Percentiles rank a stretch among this genome's conserved stretches.
phyloP scores from a whole-genome alignment of 1,139 yeast genomes.

The Saccharomyces hybrid region DNA sequence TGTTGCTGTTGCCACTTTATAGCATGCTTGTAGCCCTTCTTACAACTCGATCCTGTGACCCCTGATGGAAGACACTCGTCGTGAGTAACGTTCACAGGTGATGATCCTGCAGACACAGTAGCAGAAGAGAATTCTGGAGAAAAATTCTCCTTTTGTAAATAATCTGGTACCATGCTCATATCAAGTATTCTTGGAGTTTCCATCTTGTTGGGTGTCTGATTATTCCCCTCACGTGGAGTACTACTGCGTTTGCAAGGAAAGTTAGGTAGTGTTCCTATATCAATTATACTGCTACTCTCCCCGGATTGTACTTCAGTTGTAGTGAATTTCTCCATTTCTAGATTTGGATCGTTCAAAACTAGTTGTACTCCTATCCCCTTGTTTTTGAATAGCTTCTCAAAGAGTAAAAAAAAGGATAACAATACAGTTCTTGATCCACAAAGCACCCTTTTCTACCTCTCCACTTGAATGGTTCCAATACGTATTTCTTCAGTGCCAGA shows the following conservation, averaged over 20 bases:
- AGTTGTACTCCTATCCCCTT: not conserved
- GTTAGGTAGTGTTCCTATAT: not conserved
- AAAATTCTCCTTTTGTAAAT: not conserved
- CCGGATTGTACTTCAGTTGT: not conserved
- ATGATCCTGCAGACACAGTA: conserved; percentile 20
- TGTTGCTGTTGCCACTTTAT: conserved; percentile 10
- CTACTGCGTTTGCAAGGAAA: not conserved
- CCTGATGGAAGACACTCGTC: not conserved
- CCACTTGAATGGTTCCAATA: not conserved
- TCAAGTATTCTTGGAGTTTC: not conserved
- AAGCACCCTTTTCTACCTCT: not conserved
- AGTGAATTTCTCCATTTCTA: not conserved
- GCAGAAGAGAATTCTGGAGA: not conserved
- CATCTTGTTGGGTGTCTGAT: not conserved
- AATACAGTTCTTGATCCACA: not conserved
- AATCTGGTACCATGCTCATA: not conserved
- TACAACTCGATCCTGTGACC: not conserved
- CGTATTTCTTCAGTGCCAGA: not conserved
- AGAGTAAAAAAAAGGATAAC: not conserved
- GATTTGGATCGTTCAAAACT: not conserved
- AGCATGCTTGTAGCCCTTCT: not conserved
- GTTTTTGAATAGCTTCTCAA: not conserved
- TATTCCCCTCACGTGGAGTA: not conserved
- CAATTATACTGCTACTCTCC: not conserved
- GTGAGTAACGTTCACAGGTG: conserved; percentile 11